Percentiles rank a stretch among this genome's conserved stretches.
phyloP scores from a whole-genome alignment of 352 stramenopile genomes.

The Globisporangium radiosum region DNA sequence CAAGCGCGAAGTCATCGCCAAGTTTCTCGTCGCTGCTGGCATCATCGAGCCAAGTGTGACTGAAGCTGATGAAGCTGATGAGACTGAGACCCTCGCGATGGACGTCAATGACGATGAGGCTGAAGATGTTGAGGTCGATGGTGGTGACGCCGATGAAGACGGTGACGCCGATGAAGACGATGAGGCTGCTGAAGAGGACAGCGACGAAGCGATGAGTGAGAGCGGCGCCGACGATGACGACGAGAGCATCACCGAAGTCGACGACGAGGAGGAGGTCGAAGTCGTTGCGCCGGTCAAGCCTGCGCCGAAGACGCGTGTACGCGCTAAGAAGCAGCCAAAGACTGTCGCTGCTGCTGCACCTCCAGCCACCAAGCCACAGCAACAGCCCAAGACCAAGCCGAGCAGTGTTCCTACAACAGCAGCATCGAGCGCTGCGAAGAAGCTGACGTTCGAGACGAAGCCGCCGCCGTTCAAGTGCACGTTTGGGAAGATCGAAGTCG shows the following conservation, averaged over 20 bases:
- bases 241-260: conserved; percentile 7
- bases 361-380: not conserved
- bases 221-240: conserved; percentile 6
- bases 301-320: not conserved
- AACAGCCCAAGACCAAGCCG: not conserved
- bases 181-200: conserved; percentile 1
- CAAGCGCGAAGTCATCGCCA: conserved; percentile 52
- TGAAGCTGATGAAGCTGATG: conserved; percentile 1
- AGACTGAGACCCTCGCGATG: conserved; percentile 3
- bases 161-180: not conserved
- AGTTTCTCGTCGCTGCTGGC: conserved; percentile 37
- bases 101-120: conserved; percentile 13
- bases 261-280: not conserved
- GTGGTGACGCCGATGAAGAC: not conserved
- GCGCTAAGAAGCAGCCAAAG: conserved; percentile 5
- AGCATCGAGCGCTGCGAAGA: conserved; percentile 8
- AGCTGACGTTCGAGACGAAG: conserved; percentile 11
- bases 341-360: not conserved
- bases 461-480: conserved; percentile 46
- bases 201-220: conserved; percentile 8
- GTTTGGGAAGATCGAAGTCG: conserved; percentile 53
- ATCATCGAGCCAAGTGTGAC: conserved; percentile 10
- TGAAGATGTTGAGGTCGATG: not conserved
- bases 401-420: not conserved
- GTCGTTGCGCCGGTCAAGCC: conserved; percentile 1